Evolutionary conservation across 257 asterid species (phyloP), one percentile per base, ranked within the genome.

Genomic region (Leonotis leonurus): DNA sequence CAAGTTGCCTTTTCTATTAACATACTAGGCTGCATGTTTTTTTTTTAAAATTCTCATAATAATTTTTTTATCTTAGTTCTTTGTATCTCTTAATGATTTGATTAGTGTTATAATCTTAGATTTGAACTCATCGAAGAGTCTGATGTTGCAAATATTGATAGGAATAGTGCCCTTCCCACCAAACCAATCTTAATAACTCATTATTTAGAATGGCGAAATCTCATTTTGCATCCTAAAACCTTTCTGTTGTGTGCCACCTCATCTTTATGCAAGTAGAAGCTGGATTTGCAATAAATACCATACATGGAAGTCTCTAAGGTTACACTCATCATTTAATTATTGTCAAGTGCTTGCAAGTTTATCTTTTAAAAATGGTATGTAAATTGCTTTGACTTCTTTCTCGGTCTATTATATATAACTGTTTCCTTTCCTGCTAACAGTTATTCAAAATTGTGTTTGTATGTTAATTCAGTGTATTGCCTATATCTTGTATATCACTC

Each of bases 391-490:
- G 12, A 70, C 21, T 56, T 40, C 67, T 53, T 62, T 9, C 40
- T 46, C 27, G 22, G n/a, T 51, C 32, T 66, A 16, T 40, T 30
- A 11, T 24, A 18, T 53, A 27, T 52, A 11, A 29, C n/a, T 52
- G 17, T 58, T 33, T 50, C 33, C 49, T 58, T 33, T 50, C 33
- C 49, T 37, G 55, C 14, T 39, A 29, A 18, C 22, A 20, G 13
- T 50, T 55, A 20, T 58, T 26, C 50, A 39, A 39, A n/a, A 44
- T 51, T 45, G 39, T 50, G 62, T 32, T 68, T 36, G 46, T 43
- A 21, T 18, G 17, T 18, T 61, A 59, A 33, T 62, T 37, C 22
- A 44, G 49, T 32, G 54, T 64, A 54, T 63, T 64, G 67, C 25
- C 29, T 55, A n/a, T 26, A 32, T 20, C 5, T 26, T 22, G 26